Evolutionary conservation across 768 basidiomycete species (phyloP).

Genomic region (Termitomyces titanicus): DNA sequence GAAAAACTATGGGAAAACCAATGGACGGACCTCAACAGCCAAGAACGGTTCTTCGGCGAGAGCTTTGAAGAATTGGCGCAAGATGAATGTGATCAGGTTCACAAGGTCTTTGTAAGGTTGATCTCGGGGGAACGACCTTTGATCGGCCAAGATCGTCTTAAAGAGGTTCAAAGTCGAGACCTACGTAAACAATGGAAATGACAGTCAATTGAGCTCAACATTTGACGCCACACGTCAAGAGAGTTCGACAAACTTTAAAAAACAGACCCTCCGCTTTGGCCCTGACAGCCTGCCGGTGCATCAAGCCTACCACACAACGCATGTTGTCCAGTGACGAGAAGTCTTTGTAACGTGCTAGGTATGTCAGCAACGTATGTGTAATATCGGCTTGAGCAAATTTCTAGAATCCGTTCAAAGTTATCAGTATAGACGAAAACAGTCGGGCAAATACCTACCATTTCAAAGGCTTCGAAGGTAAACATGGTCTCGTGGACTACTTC

Average conservation of each 20-base stretch:
- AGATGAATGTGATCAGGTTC: slow-evolving; percentile 78
- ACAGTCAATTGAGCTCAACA: slow-evolving; percentile 11
- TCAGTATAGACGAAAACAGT: not conserved
- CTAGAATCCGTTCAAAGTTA: slow-evolving; percentile 36
- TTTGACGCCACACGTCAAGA: slow-evolving; percentile 19
- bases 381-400: slow-evolving; percentile 89
- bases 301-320: slow-evolving; percentile 83
- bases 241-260: slow-evolving; percentile 69
- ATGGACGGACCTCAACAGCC: slow-evolving; percentile 71
- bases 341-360: slow-evolving; percentile 81
- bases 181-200: slow-evolving; percentile 36
- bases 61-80: slow-evolving; percentile 93
- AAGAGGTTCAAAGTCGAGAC: slow-evolving; percentile 88
- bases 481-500: slow-evolving; percentile 76
- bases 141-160: slow-evolving; percentile 79
- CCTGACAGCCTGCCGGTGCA: slow-evolving; percentile 88
- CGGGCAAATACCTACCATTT: slow-evolving; percentile 55
- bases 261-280: slow-evolving; percentile 93
- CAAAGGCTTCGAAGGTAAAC: slow-evolving; percentile 90
- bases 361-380: slow-evolving; percentile 77
- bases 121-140: slow-evolving; percentile 73
- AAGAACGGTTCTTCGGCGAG: slow-evolving; percentile 82
- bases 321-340: slow-evolving; percentile 78
- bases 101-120: slow-evolving; percentile 81
- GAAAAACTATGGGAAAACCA: not conserved